A percentile compares a stretch with the other conserved stretches of the same genome.
Conservation (phyloP, 2,329 filamentous ascomycete species). For the Fusarium papillatum region DNA sequence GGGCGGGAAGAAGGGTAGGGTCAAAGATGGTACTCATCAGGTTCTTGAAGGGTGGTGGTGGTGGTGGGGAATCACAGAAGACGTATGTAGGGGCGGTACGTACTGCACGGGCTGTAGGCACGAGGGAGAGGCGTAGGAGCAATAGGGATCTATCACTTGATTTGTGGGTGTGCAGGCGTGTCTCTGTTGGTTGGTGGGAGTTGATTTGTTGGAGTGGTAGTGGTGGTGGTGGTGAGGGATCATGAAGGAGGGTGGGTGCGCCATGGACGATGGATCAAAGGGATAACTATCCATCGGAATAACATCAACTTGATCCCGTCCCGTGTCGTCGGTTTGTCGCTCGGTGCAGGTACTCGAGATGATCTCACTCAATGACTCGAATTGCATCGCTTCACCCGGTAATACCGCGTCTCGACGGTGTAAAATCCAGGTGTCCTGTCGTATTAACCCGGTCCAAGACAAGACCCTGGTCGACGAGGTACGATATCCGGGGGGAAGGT, state of each 20-base stretch:
- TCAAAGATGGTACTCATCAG: slow-evolving; percentile 18
- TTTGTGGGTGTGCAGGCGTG: slow-evolving; percentile 31
- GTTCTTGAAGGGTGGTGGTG: slow-evolving; percentile 21
- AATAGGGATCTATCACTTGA: slow-evolving; percentile 32
- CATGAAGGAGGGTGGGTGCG: slow-evolving; percentile 19
- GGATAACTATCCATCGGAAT: neutral
- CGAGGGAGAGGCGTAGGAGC: slow-evolving; percentile 24
- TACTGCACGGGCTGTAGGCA: slow-evolving; percentile 14
- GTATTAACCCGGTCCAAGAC: neutral
- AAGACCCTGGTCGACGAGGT: slow-evolving; percentile 5
- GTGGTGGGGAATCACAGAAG: slow-evolving; percentile 29
- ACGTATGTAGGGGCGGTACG: slow-evolving; percentile 5
- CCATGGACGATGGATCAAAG: neutral
- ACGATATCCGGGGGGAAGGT: slow-evolving; percentile 26
- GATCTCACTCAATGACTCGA: slow-evolving; percentile 19
- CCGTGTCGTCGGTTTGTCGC: neutral
- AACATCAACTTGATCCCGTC: neutral
- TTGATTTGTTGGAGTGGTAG: neutral
- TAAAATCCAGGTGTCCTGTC: neutral
- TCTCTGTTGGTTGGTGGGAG: slow-evolving; percentile 13
- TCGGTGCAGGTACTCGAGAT: slow-evolving; percentile 13
- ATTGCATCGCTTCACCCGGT: neutral
- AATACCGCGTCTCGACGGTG: neutral
- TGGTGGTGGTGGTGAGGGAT: slow-evolving; percentile 1
- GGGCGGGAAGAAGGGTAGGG: slow-evolving; percentile 28